Evolutionary conservation across 352 stramenopile genomes (phyloP), one percentile per base, ranked within the genome.

Genomic region (Pythium monospermum): DNA sequence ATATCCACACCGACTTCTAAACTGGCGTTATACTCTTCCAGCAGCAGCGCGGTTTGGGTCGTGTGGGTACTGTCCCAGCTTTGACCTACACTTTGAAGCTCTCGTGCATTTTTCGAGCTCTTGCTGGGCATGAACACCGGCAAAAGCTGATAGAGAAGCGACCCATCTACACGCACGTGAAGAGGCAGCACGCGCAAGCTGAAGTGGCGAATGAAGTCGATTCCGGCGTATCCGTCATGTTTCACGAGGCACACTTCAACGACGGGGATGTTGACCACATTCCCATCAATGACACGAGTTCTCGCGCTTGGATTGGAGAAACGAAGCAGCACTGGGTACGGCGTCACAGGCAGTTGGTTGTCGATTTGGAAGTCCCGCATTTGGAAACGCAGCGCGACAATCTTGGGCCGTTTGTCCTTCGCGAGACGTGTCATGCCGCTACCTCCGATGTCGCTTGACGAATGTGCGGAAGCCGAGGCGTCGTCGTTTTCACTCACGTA

Each of bases 171-270:
- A 28, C 84, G 83, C 46, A 91, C 64, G 38, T 91, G 81, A 8
- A 95, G 68, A 10, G 84, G 84, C 6, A 87, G 60, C 49, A 89
- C 59, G 10, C 61, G 77, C 8, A 69, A 63, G 36, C 79, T 91
- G 40, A 95, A 91, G 49, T 93, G 82, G 6, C 78, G 73, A 33
- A 95, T 90, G 32, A 95, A 95, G 30, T 95, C 69, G 59, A 95
- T 90, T 3, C 84, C 82, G 12, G 80, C 71, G 51, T 95, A 93
- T 31, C 87, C 80, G 28, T 92, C 83, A 36, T 95, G 80, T 47
- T 90, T 90, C n/a, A 92, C 82, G 6, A 95, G 51, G 13, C 66
- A 74, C 8, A 91, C 32, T 36, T 93, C 71, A 25, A 95, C 39
- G 13, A 83, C 82, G n/a, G 84, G 84, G 39, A 83, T 69, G 15